Conservation (phyloP, 2,329 filamentous ascomycete genomes). For the Monilinia polystroma region DNA sequence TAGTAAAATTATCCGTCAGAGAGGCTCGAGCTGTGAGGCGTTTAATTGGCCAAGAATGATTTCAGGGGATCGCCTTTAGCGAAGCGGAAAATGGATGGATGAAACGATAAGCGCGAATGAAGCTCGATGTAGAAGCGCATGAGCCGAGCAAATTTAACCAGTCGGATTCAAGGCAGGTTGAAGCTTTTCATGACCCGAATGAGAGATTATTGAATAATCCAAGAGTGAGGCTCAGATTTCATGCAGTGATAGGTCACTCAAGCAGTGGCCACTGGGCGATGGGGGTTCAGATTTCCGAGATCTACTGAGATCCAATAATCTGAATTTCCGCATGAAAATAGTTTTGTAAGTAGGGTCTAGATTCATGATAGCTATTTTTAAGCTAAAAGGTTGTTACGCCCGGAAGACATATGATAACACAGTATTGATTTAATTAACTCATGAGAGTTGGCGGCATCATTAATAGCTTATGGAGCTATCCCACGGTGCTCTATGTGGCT, state of each 20-base stretch:
- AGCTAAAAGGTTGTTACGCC: background rate
- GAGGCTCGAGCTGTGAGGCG: background rate
- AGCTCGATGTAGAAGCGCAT: background rate
- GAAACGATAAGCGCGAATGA: slow-evolving; percentile 18
- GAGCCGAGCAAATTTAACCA: background rate
- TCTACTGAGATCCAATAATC: background rate
- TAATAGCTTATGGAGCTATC: too few relatives aligned
- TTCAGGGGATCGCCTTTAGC: slow-evolving; percentile 11
- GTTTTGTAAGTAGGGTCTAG: background rate
- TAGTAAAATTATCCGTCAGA: slow-evolving; percentile 9
- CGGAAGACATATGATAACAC: too few relatives aligned
- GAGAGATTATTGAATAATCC: background rate
- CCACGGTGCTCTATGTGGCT: too few relatives aligned
- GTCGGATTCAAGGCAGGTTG: background rate
- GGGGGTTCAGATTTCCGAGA: background rate
- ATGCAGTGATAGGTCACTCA: slow-evolving; percentile 2
- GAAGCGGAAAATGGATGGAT: background rate
- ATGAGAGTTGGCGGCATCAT: too few relatives aligned
- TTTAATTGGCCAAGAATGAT: slow-evolving; percentile 13
- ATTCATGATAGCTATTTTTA: background rate
- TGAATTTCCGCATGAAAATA: background rate
- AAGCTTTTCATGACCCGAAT: background rate
- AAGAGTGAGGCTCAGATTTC: slow-evolving; percentile 1
- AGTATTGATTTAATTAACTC: too few relatives aligned
- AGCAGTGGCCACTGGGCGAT: slow-evolving; percentile 1